These are phyloP conservation scores for Talaromyces sp. DNA, from an alignment of 2,329 filamentous ascomycete genomes.

Conservation along the genomic window DNA sequence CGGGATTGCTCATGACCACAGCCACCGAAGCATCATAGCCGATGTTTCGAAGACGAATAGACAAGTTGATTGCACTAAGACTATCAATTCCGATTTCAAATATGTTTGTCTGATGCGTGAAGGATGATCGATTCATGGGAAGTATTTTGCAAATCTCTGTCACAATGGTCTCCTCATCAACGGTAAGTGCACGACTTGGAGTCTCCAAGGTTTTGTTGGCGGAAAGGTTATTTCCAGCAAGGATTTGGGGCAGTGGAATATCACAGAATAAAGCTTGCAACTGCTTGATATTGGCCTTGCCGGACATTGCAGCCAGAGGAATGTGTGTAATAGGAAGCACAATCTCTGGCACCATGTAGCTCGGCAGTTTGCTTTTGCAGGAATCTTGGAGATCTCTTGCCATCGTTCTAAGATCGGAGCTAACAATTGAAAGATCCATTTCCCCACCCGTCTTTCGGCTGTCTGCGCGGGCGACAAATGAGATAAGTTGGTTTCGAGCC, in stretches of 20 bases:
- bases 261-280: constrained; percentile 23
- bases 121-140: constrained; percentile 13
- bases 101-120: constrained; percentile 25
- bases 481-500: constrained; percentile 23
- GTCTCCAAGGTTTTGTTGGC: background rate
- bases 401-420: constrained; percentile 16
- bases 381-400: constrained; percentile 21
- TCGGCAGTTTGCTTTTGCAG: constrained; percentile 18
- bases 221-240: constrained; percentile 18
- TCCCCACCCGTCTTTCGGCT: background rate
- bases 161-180: constrained; percentile 22
- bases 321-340: background rate
- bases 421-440: constrained; percentile 13
- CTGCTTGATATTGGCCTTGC: constrained; percentile 29
- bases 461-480: constrained; percentile 21
- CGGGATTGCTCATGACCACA: constrained; percentile 30
- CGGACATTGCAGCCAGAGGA: constrained; percentile 22
- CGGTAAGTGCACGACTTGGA: constrained; percentile 15
- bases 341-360: constrained; percentile 4
- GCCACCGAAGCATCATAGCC: constrained; percentile 30
- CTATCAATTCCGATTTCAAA: constrained; percentile 37
- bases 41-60: constrained; percentile 26
- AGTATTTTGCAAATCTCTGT: constrained; percentile 20
- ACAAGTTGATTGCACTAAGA: constrained; percentile 32
- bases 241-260: constrained; percentile 18